Base-by-base conservation (phyloP, 2,329 filamentous ascomycete species). In the Aureobasidium uvarum region DNA sequence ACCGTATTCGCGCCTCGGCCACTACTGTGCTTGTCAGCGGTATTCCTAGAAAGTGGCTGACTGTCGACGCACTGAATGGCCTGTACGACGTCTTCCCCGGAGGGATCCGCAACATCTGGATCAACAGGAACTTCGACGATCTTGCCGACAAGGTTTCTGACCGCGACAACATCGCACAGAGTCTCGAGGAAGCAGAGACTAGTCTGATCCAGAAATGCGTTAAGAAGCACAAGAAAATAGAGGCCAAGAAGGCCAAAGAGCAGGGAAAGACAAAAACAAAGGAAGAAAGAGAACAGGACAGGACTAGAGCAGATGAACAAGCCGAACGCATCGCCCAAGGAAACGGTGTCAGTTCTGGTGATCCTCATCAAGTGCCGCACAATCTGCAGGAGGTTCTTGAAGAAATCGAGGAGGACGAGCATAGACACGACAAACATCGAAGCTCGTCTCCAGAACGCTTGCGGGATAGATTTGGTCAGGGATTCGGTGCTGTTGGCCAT, bases 51-150 rank as follows among this genome's bases (percentile, higher is more conserved):
- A 96, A 96, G 73, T 99, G 95, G 95, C 85, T 96, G 8, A 92
- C 85, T 2, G 85, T 91, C 56, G 88, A 96, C 51, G 91, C 91
- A 0, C 83, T 99, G 5, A 84, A 87, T 66, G 89, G 89, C 0
- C 81, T 99, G 0, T 99, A 96, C 72, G 95, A 99, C 74, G 93
- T 98, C 1, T 98, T 97, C 71, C 95, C 95, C 0, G 95, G 95
- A 23, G 95, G 95, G 36, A 89, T 99, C 73, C 86, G 91, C 67
- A 98, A 98, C 70, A 90, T 99, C 54, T 99, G 94, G 93, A 88
- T 99, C 71, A 99, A 97, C 67, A 86, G 94, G 67, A 91, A 99
- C 73, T 89, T 92, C 70, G 91, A 93, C 50, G 84, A 88, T 10
- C 83, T 99, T 13, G 84, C 91, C 54, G 89, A 93, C 67, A 98